Conservation (phyloP, 139 green algal genomes). For the Penium margaritaceum region DNA sequence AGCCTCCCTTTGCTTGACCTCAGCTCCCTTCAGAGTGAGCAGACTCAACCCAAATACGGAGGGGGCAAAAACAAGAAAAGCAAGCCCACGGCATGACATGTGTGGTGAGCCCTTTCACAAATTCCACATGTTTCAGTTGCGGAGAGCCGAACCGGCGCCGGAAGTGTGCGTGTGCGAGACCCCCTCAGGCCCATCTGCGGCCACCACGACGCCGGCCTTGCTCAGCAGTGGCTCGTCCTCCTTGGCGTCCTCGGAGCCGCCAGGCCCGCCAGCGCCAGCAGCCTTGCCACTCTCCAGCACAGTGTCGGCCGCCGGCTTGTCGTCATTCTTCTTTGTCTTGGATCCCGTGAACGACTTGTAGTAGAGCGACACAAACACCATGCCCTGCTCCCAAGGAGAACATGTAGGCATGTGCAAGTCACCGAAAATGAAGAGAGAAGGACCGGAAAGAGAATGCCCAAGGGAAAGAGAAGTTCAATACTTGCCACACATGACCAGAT, state of each 20-base stretch:
- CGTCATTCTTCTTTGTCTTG: background rate
- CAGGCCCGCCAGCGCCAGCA: too few species aligned
- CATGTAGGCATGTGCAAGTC: background rate
- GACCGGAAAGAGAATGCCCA: background rate
- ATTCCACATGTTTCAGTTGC: too few species aligned
- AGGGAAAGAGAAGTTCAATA: background rate
- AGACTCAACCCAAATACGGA: too few species aligned
- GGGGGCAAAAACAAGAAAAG: too few species aligned
- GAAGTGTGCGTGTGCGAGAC: too few species aligned
- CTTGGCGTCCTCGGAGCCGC: background rate
- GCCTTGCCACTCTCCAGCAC: background rate
- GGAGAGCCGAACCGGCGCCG: too few species aligned
- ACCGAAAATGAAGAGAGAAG: background rate
- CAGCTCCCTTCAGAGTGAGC: too few species aligned
- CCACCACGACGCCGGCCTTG: background rate
- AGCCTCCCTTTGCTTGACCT: too few species aligned
- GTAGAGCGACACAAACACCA: slow-evolving; percentile 28
- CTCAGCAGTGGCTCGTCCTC: background rate
- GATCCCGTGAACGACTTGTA: slow-evolving; percentile 9
- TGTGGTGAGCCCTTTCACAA: too few species aligned
- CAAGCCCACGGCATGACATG: too few species aligned
- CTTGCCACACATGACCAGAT: background rate
- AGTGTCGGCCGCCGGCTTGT: background rate
- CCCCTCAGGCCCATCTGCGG: slow-evolving; percentile 3
- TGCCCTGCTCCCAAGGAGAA: background rate